phyloP scores from a whole-genome alignment of 208 protist species.

The Leishmania lainsoni region DNA sequence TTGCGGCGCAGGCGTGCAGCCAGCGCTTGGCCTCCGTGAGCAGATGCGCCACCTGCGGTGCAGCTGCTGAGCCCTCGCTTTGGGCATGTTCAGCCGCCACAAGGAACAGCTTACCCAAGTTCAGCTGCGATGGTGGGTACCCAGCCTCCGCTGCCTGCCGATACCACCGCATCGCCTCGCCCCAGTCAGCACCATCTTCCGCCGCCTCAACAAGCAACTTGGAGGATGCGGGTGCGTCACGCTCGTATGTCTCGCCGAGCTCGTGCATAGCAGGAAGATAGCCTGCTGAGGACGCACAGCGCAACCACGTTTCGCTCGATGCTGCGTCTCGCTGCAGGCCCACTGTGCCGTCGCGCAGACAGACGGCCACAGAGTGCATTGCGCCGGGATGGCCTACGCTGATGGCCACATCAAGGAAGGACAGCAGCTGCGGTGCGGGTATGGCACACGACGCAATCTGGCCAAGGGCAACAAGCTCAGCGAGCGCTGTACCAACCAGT shows the following conservation, averaged over 20 bases:
- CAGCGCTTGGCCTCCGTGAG: conserved; percentile 43
- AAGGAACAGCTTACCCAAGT: conserved; percentile 78
- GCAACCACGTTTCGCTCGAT: conserved; percentile 64
- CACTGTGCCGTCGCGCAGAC: conserved; percentile 57
- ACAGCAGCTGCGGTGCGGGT: conserved; percentile 10
- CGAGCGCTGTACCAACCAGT: conserved; percentile 46
- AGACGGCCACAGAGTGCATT: conserved; percentile 67
- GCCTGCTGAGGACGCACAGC: conserved; percentile 52
- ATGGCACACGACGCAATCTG: not conserved
- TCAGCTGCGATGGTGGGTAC: conserved; percentile 70
- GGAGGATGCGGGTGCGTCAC: conserved; percentile 31
- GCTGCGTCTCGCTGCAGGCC: conserved; percentile 47
- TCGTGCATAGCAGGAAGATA: conserved; percentile 88
- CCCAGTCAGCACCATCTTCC: conserved; percentile 62
- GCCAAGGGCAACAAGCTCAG: conserved; percentile 32
- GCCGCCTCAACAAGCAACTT: too few relatives aligned
- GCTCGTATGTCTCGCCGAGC: conserved; percentile 70
- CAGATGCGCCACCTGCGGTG: conserved; percentile 31
- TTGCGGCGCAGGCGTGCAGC: conserved; percentile 54
- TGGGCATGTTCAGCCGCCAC: conserved; percentile 39
- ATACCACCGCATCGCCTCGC: conserved; percentile 76
- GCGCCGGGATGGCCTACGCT: conserved; percentile 52
- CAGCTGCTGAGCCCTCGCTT: not conserved
- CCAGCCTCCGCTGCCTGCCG: conserved; percentile 50
- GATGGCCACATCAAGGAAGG: conserved; percentile 55